Evolutionary conservation across 2,329 filamentous ascomycete species (phyloP), one percentile per base, ranked within the genome.

Genomic region (Lasiodiplodia sp.): DNA sequence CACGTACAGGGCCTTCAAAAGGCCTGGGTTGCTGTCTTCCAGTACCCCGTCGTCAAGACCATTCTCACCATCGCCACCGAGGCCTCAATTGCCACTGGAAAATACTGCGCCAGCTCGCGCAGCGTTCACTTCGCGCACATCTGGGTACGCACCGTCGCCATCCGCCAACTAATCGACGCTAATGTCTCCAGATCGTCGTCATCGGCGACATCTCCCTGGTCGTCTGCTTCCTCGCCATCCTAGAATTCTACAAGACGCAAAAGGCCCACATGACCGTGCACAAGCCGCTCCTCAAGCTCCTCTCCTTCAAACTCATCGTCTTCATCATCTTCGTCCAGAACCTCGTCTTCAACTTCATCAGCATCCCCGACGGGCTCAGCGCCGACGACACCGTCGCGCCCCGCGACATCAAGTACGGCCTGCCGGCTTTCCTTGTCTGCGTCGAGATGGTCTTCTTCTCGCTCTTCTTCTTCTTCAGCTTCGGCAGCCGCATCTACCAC

Each of bases 241-340:
- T 74, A 28, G 68, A 66, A 1, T 75, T 75, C 70, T 73, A 73
- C 53, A 40, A 10, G 56, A 69, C 21, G 64, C 66, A 40, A 72
- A 76, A 72, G 62, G 37, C 38, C 10, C n/a, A 21, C 34, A 69
- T 44, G 65, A 57, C 55, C 16, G 40, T 57, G 12, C 67, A 63
- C 55, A 67, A 49, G 34, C 68, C 67, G 69, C 72, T 37, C 71
- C 71, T 7, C 44, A 77, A 76, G 68, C 70, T 76, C 2, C 57
- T 72, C 28, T 71, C 71, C 62, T 77, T 77, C 71, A 77, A 77
- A 64, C 60, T 73, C 16, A 74, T 77, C 34, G 73, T 77, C 38
- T 70, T 72, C 66, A 44, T 76, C 55, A 71, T 74, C 51, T 71
- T 77, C 62, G 49, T 73, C 25, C 72, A 76, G 49, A 68, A 65